phyloP scores from a whole-genome alignment of 148 eudicot species.

The Diospyros kaki region DNA sequence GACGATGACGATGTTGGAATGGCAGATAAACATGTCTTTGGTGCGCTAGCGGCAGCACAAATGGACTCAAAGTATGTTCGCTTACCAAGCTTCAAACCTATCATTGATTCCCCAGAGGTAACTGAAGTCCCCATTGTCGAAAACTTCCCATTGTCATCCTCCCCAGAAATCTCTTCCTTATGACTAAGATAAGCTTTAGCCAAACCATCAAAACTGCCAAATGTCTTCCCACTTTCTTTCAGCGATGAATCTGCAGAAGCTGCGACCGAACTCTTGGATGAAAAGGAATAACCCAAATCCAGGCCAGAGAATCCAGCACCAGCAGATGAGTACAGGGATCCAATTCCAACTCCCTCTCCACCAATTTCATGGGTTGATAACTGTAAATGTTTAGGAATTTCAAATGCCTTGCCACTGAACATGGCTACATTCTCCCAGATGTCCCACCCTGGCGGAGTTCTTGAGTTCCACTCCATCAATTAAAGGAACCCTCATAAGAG shows the following conservation, averaged over 20 bases:
- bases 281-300: slow-evolving; percentile 42
- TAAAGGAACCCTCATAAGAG: slow-evolving; percentile 22
- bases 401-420: slow-evolving; percentile 33
- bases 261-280: slow-evolving; percentile 52
- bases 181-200: slow-evolving; percentile 27
- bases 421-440: slow-evolving; percentile 50
- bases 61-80: slow-evolving; percentile 45
- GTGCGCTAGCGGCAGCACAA: slow-evolving; percentile 21
- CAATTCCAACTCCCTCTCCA: slow-evolving; percentile 40
- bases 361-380: slow-evolving; percentile 38
- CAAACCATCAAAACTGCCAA: slow-evolving; percentile 32
- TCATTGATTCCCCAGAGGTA: slow-evolving; percentile 50
- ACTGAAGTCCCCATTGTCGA: slow-evolving; percentile 35
- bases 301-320: slow-evolving; percentile 33
- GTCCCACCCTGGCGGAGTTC: slow-evolving; percentile 38
- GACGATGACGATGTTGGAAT: slow-evolving; percentile 14
- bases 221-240: slow-evolving; percentile 28
- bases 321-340: slow-evolving; percentile 44
- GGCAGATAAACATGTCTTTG: neutral
- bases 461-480: slow-evolving; percentile 54
- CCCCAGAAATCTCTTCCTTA: slow-evolving; percentile 29
- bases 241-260: slow-evolving; percentile 46
- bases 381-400: slow-evolving; percentile 36
- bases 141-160: slow-evolving; percentile 22
- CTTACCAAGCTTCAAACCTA: slow-evolving; percentile 66